Percentiles rank a stretch among this genome's conserved stretches.
Evolutionary conservation across 192 early-diverging fungal genomes (phyloP).

Genomic region (Geranomyces michiganensis): DNA sequence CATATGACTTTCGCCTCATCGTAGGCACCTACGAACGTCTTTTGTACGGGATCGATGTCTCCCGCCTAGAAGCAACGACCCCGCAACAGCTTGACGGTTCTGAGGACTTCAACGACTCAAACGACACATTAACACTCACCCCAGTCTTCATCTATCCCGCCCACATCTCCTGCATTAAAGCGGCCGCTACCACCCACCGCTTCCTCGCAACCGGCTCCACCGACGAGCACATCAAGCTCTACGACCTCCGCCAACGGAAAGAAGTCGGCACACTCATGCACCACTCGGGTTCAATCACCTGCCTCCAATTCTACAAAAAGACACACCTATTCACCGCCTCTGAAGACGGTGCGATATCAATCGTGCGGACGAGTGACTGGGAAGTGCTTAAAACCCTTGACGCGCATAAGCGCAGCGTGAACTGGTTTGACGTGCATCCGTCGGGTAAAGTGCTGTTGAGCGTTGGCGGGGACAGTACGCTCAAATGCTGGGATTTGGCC

Average conservation of each 20-base stretch:
- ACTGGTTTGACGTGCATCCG: slow-evolving; percentile 90
- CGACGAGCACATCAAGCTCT: slow-evolving; percentile 93
- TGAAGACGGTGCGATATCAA: slow-evolving; percentile 85
- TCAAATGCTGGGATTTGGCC: slow-evolving; percentile 56
- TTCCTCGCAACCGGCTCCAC: slow-evolving; percentile 93
- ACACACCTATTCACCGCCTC: slow-evolving; percentile 86
- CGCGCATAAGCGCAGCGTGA: slow-evolving; percentile 67
- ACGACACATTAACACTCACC: slow-evolving; percentile 43
- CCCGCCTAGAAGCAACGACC: slow-evolving; percentile 13
- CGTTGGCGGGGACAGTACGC: slow-evolving; percentile 57
- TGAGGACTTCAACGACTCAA: background rate
- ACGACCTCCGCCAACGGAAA: slow-evolving; percentile 82
- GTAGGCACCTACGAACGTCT: slow-evolving; percentile 94
- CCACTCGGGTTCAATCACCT: slow-evolving; percentile 90
- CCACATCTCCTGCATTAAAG: slow-evolving; percentile 93
- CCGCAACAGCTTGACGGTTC: no score
- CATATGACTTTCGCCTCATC: slow-evolving; percentile 40
- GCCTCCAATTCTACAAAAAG: slow-evolving; percentile 77
- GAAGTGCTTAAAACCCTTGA: slow-evolving; percentile 87
- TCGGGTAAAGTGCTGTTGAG: slow-evolving; percentile 90
- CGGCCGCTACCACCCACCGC: slow-evolving; percentile 61
- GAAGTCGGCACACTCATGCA: slow-evolving; percentile 91
- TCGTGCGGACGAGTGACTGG: slow-evolving; percentile 97
- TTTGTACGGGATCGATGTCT: slow-evolving; percentile 86
- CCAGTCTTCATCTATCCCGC: slow-evolving; percentile 94